Evolutionary conservation across 257 asterid genomes (phyloP), one percentile per base, ranked within the genome.

Genomic region (Solanum chmielewskii): DNA sequence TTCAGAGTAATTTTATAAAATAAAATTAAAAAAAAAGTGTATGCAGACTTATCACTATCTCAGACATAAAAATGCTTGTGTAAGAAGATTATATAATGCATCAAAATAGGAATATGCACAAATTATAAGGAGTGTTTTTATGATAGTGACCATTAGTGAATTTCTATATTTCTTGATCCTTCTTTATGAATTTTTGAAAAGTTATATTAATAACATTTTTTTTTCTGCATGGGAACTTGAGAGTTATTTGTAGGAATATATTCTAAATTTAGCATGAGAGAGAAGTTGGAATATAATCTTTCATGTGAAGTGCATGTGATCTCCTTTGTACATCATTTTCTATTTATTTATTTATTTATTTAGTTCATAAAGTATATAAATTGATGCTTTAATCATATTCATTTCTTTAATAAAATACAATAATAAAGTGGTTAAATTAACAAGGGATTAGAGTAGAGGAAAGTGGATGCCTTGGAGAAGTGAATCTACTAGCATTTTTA

Each of bases 231-330:
- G 59, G 59, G 13, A 76, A 76, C n/a, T 49, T 10, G 56, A 75
- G 49, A n/a, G 18, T 39, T 39, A 14, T n/a, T 44, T 3, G 23
- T 44, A 44, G 35, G 83, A 77, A 77, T 44, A 10, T 44, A 77
- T 77, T 77, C 83, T 15, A 73, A 20, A 5, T 44, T 77, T 77
- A 14, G 37, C 83, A 73, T 20, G 15, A 42, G 62, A 25, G 39
- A 42, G 6, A 77, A 42, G 62, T 77, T 77, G 83, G 62, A 77
- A 44, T 77, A 44, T 77, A 44, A 77, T 44, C 49, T 37, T 44
- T 16, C 60, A 78, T 45, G 39, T 52, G 62, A 52, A 52, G 62
- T 16, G n/a, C 62, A 52, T 52, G 62, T 44, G 84, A 45, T 44
- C 64, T 78, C 15, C 66, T 75, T 41, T 75, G 35, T 12, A 23